Evolutionary conservation across 2,329 filamentous ascomycete genomes (phyloP).

Genomic region (Colletotrichum falcatum): DNA sequence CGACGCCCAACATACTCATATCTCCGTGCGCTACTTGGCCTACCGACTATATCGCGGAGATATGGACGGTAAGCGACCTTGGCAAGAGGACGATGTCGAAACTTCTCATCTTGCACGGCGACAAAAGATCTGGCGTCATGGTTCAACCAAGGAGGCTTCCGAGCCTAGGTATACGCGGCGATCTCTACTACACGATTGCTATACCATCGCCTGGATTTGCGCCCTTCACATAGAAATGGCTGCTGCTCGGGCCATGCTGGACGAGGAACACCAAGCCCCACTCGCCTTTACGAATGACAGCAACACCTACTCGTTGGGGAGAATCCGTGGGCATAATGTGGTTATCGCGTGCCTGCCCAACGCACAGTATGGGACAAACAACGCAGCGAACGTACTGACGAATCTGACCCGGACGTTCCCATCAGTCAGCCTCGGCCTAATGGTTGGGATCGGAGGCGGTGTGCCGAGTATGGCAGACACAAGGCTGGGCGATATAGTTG

Average conservation of each 20-base stretch:
- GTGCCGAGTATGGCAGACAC: constrained; percentile 41
- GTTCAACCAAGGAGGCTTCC: background rate
- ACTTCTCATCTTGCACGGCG: background rate
- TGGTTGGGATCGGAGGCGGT: constrained; percentile 49
- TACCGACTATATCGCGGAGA: background rate
- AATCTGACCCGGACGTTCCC: constrained; percentile 41
- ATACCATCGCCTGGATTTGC: constrained; percentile 43
- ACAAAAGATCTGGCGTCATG: background rate
- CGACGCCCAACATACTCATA: background rate
- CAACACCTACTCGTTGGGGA: constrained; percentile 18
- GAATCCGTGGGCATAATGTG: constrained; percentile 4
- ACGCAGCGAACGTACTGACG: constrained; percentile 18
- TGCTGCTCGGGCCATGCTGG: constrained; percentile 42
- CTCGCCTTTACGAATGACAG: background rate
- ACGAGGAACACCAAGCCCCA: constrained; percentile 31
- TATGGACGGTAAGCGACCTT: background rate
- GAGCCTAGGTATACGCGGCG: background rate
- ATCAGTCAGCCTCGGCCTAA: constrained; percentile 22
- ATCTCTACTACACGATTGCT: constrained; percentile 15
- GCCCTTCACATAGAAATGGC: constrained; percentile 40
- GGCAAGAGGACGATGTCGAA: background rate
- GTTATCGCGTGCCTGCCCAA: constrained; percentile 21
- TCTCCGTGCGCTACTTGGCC: background rate
- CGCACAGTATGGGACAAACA: constrained; percentile 5
- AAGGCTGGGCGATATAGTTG: constrained; percentile 42